Conservation (phyloP, 768 basidiomycete species). For the Baorangia bicolor region DNA sequence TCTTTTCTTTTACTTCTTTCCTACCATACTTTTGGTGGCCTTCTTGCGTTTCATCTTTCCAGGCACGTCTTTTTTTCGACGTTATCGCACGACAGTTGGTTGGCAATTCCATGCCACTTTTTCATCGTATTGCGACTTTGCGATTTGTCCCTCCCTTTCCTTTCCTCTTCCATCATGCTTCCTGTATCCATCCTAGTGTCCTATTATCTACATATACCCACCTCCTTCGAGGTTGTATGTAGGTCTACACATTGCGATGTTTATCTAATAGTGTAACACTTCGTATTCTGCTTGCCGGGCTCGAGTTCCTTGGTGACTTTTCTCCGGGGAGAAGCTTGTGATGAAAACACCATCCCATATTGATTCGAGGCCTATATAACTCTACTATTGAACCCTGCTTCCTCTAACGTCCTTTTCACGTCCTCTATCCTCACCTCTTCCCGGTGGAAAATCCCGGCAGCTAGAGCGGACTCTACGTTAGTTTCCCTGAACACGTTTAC, state of each 20-base stretch:
- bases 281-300: conserved; percentile 10
- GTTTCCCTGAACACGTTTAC: conserved; percentile 81
- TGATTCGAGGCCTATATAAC: conserved; percentile 9
- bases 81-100: neutral
- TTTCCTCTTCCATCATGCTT: conserved; percentile 21
- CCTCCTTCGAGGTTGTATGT: conserved; percentile 32
- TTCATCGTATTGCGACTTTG: conserved; percentile 5
- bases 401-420: conserved; percentile 63
- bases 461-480: conserved; percentile 85
- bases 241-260: conserved; percentile 29
- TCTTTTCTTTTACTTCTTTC: conserved; percentile 2
- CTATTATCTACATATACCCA: conserved; percentile 35
- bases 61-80: neutral
- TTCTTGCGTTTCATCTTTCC: conserved; percentile 4
- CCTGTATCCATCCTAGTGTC: conserved; percentile 33
- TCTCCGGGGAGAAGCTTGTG: neutral
- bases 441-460: conserved; percentile 97
- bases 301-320: neutral
- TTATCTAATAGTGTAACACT: conserved; percentile 33
- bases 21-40: conserved; percentile 5
- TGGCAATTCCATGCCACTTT: conserved; percentile 6
- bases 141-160: conserved; percentile 3
- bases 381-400: conserved; percentile 51
- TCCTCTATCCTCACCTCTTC: conserved; percentile 80
- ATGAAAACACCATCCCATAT: neutral